Evolutionary conservation across 108 stramenopile species (phyloP).

Genomic region (Nitzschia putrida): DNA sequence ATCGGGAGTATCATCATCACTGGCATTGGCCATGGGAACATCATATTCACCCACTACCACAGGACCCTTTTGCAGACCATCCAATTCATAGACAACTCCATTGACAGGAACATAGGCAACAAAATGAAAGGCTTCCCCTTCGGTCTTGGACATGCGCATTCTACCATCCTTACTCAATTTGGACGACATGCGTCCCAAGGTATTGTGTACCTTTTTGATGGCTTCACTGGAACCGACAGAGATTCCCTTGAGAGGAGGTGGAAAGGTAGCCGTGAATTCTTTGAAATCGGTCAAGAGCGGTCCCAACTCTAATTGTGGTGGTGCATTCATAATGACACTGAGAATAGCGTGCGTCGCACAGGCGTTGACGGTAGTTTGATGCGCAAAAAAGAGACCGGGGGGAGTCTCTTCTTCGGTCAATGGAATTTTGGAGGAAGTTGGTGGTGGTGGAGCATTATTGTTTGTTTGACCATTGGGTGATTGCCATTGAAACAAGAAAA

Average conservation of each 20-base stretch:
- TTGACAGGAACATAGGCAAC: slow-evolving; percentile 86
- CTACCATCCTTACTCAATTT: slow-evolving; percentile 77
- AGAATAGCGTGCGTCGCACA: slow-evolving; percentile 88
- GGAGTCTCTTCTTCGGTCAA: slow-evolving; percentile 59
- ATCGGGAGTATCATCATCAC: slow-evolving; percentile 22
- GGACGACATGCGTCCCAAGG: slow-evolving; percentile 86
- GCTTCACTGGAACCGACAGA: slow-evolving; percentile 80
- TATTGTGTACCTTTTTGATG: slow-evolving; percentile 90
- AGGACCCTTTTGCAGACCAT: slow-evolving; percentile 91
- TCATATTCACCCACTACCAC: slow-evolving; percentile 66
- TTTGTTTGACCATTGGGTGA: slow-evolving; percentile 24
- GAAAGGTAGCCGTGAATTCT: slow-evolving; percentile 77
- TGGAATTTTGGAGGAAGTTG: neutral
- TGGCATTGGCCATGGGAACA: slow-evolving; percentile 5
- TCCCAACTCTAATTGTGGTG: slow-evolving; percentile 66
- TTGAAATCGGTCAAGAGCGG: slow-evolving; percentile 71
- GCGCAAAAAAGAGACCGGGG: slow-evolving; percentile 79
- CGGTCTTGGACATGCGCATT: slow-evolving; percentile 48
- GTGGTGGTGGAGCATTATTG: neutral
- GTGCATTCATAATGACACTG: slow-evolving; percentile 68
- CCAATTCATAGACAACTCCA: slow-evolving; percentile 90
- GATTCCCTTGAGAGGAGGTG: slow-evolving; percentile 85
- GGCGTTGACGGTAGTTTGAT: slow-evolving; percentile 90
- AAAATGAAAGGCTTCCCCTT: slow-evolving; percentile 93
- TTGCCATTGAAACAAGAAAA: slow-evolving; percentile 94